Conservation (phyloP, 2,329 filamentous ascomycete genomes). For the Epichloe elymi region DNA sequence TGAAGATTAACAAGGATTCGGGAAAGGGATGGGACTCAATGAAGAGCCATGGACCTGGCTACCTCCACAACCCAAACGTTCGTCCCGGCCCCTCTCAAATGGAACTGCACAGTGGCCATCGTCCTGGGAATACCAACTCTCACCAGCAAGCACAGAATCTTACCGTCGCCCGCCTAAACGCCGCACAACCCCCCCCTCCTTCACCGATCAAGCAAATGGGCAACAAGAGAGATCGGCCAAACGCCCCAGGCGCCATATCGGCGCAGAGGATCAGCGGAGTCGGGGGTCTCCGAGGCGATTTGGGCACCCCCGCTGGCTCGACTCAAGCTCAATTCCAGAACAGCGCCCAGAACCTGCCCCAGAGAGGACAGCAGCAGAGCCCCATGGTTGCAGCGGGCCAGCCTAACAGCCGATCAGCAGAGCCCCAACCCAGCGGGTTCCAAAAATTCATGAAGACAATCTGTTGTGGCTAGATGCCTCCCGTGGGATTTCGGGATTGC, state of each 20-base stretch:
- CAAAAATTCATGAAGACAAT: constrained; percentile 88
- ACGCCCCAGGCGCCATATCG: constrained; percentile 58
- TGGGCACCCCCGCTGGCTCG: constrained; percentile 74
- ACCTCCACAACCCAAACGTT: constrained; percentile 63
- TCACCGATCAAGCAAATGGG: constrained; percentile 72
- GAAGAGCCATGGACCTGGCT: constrained; percentile 50
- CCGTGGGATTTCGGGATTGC: constrained; percentile 14
- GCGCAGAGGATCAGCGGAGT: constrained; percentile 65
- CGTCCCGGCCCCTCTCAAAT: constrained; percentile 72
- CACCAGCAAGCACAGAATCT: constrained; percentile 51
- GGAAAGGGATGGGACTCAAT: constrained; percentile 76
- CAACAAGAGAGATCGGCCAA: constrained; percentile 64
- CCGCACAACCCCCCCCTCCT: constrained; percentile 75
- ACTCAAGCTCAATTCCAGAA: constrained; percentile 95
- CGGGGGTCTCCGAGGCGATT: constrained; percentile 55
- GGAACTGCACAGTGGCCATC: constrained; percentile 66
- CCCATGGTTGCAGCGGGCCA: constrained; percentile 41
- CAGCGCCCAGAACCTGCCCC: constrained; percentile 77
- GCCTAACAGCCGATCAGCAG: constrained; percentile 43
- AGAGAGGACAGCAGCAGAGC: constrained; percentile 46
- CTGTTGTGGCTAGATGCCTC: constrained; percentile 61
- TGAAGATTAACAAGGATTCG: constrained; percentile 76
- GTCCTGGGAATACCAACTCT: constrained; percentile 51
- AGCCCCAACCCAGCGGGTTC: constrained; percentile 67
- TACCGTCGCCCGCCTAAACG: constrained; percentile 83